Percentiles rank a stretch among this genome's conserved stretches.
Conservation (phyloP, 1,139 yeast genomes). For the Blastobotrys serpentis region DNA sequence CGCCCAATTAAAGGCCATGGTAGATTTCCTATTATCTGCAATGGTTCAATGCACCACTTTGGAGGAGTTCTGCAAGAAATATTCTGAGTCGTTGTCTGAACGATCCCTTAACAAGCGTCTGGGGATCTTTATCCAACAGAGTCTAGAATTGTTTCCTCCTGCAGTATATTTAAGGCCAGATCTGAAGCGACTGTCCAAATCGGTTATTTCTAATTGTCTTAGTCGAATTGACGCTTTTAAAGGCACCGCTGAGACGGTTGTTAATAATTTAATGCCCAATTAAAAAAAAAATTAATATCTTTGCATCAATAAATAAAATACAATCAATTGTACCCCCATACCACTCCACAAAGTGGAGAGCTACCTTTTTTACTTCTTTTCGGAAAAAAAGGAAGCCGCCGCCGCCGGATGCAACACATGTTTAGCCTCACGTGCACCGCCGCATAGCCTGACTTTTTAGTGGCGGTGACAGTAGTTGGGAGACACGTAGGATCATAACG, state of each 20-base stretch:
- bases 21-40: constrained; percentile 4
- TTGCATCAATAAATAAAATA: no score
- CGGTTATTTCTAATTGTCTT: background rate
- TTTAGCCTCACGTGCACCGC: background rate
- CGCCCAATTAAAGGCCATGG: constrained; percentile 9
- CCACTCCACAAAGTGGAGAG: no score
- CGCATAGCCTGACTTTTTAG: no score
- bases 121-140: constrained; percentile 1
- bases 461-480: background rate
- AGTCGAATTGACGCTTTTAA: background rate
- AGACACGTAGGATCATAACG: no score
- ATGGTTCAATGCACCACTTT: background rate
- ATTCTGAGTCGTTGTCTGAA: constrained; percentile 1
- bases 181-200: background rate
- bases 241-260: background rate
- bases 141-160: background rate
- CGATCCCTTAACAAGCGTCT: constrained; percentile 1
- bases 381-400: background rate
- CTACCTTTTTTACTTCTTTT: no score
- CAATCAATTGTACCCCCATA: no score
- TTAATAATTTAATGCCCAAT: background rate
- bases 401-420: background rate
- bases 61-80: constrained; percentile 1
- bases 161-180: constrained; percentile 1
- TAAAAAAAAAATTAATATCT: no score